These are phyloP conservation scores for Schrenkiella parvula DNA, from an alignment of 345 rosid genomes.

Conservation along the genomic window DNA sequence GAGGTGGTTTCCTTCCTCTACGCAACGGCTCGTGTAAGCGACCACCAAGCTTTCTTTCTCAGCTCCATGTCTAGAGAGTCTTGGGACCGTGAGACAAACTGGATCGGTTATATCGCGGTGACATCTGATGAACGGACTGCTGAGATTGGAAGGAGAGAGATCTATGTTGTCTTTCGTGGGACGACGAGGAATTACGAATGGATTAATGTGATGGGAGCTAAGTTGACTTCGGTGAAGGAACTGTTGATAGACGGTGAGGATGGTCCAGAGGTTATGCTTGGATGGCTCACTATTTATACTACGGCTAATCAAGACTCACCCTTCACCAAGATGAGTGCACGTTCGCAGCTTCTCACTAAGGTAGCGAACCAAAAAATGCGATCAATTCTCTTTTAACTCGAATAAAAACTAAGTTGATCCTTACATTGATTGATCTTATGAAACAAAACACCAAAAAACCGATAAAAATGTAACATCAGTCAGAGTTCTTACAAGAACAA, in stretches of 20 bases:
- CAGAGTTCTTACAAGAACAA: neutral
- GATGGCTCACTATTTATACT: constrained; percentile 74
- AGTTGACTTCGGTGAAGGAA: constrained; percentile 41
- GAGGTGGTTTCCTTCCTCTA: constrained; percentile 57
- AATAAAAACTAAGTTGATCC: neutral
- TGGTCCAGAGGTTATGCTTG: constrained; percentile 68
- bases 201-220: constrained; percentile 60
- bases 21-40: constrained; percentile 57
- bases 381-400: neutral
- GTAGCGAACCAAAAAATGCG: neutral
- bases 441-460: neutral
- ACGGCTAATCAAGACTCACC: constrained; percentile 52
- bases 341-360: constrained; percentile 49
- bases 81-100: constrained; percentile 92
- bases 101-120: constrained; percentile 80
- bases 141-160: constrained; percentile 63
- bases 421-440: neutral
- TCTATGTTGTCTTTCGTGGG: constrained; percentile 73
- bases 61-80: constrained; percentile 67
- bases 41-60: constrained; percentile 57
- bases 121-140: constrained; percentile 49
- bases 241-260: constrained; percentile 24
- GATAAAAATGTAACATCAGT: neutral
- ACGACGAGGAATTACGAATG: constrained; percentile 82
- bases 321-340: constrained; percentile 57